phyloP scores from a whole-genome alignment of 306 rosid genomes.

The Gastrolobium bilobum region DNA sequence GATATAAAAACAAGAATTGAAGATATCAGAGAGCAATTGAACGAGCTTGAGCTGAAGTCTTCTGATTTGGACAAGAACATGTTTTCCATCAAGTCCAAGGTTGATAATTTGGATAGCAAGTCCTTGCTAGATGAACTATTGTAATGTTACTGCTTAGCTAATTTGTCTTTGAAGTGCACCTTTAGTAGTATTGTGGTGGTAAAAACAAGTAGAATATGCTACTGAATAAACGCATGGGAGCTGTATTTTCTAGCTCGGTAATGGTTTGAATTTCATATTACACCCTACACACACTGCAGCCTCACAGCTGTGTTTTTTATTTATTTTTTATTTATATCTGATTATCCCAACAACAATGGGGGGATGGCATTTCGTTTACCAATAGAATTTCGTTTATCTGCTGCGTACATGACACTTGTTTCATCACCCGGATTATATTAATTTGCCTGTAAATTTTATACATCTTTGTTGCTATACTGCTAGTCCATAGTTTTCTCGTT shows the following conservation, averaged over 20 bases:
- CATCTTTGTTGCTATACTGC: neutral
- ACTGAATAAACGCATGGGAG: conserved; percentile 47
- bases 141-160: conserved; percentile 37
- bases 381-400: neutral
- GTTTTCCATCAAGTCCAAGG: conserved; percentile 66
- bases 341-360: conserved; percentile 39
- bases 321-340: conserved; percentile 25
- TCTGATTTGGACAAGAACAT: conserved; percentile 65
- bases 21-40: conserved; percentile 60
- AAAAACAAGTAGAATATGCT: conserved; percentile 38
- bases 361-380: conserved; percentile 2
- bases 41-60: conserved; percentile 73
- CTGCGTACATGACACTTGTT: neutral
- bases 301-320: conserved; percentile 18
- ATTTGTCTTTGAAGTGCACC: conserved; percentile 21
- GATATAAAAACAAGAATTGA: conserved; percentile 58
- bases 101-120: conserved; percentile 58
- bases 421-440: neutral
- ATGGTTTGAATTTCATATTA: conserved; percentile 30
- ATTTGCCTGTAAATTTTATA: neutral
- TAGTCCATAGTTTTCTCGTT: neutral
- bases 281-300: conserved; percentile 35
- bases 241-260: conserved; percentile 35
- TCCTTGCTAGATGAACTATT: conserved; percentile 68
- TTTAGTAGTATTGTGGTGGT: conserved; percentile 9